Evolutionary conservation across 805 yeast species (phyloP), one percentile per base, ranked within the genome.

Genomic region (Ogataea nonfermentans): DNA sequence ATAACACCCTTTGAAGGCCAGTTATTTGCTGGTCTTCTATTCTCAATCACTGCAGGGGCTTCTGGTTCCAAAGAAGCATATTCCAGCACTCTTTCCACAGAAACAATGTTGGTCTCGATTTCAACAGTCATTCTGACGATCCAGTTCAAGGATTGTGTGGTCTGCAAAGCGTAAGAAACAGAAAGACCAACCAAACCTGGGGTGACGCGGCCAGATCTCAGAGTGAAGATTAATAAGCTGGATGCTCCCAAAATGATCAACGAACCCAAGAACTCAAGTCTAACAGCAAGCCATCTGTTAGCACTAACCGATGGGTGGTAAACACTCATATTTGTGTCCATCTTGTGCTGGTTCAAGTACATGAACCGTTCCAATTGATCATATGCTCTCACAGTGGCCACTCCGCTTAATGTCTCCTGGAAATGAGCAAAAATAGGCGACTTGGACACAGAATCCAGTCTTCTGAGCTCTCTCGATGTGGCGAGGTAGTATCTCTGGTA

Each of bases 101-200:
- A 76, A 16, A 93, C 99, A 67, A 93, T 90, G 63, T 89, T 91
- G 9, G 97, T 89, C 64, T 93, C 99, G 32, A 93, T 96, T 54
- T 93, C 99, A 30, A 93, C 99, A 0, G 97, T 87, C 98, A 90
- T 91, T 67, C 99, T 78, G 22, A 93, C 98, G 64, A 93, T 88
- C 97, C 97, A 91, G 63, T 89, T 91, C 64, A 93, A 74, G 0
- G 96, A 76, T 64, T 89, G 96, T 0, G 99, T 93, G 45, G 90
- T 76, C 62, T 88, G 95, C 47, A 93, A 71, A 2, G 99, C 91
- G 64, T 93, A 95, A 32, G 95, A 84, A 53, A 93, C 84, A 15
- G 96, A 83, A 53, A 93, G 72, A 71, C 99, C 99, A 55, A 90
- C 90, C 57, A 86, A 67, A 65, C 99, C 99, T 12, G 96, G 89